Evolutionary conservation across 1,284 basidiomycete species (phyloP).

Genomic region (Neotropicomus parvogracilis): DNA sequence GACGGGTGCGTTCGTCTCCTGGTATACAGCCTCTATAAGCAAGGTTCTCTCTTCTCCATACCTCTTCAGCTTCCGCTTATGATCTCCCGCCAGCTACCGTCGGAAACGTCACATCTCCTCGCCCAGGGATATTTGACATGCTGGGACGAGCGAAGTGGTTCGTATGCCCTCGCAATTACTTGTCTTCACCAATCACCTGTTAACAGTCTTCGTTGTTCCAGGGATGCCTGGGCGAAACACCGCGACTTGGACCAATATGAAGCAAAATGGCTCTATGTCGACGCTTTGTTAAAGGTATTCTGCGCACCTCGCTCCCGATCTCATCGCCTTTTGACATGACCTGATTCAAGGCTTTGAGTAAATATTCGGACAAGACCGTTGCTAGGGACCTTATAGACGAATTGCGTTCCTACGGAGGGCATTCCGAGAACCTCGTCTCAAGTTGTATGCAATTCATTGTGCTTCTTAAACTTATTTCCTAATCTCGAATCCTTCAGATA

Average conservation of each 20-base stretch:
- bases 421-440: conserved; percentile 64
- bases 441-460: conserved; percentile 50
- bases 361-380: conserved; percentile 78
- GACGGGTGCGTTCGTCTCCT: conserved; percentile 2
- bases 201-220: conserved; percentile 7
- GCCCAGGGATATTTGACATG: conserved; percentile 92
- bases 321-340: neutral
- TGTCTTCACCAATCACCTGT: conserved; percentile 25
- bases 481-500: conserved; percentile 16
- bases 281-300: conserved; percentile 77
- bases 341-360: conserved; percentile 63
- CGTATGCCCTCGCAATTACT: conserved; percentile 15
- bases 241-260: conserved; percentile 75
- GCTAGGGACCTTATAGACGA: conserved; percentile 77
- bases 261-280: conserved; percentile 89
- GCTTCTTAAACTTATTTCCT: neutral
- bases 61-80: conserved; percentile 8
- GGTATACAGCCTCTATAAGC: conserved; percentile 77
- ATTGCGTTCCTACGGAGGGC: conserved; percentile 75
- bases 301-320: neutral
- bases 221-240: conserved; percentile 95
- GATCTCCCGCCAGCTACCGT: conserved; percentile 64
- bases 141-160: conserved; percentile 93
- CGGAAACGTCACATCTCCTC: conserved; percentile 75
- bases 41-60: conserved; percentile 52